phyloP scores from a whole-genome alignment of 1,139 yeast genomes.

The Diutina neorugosa region DNA sequence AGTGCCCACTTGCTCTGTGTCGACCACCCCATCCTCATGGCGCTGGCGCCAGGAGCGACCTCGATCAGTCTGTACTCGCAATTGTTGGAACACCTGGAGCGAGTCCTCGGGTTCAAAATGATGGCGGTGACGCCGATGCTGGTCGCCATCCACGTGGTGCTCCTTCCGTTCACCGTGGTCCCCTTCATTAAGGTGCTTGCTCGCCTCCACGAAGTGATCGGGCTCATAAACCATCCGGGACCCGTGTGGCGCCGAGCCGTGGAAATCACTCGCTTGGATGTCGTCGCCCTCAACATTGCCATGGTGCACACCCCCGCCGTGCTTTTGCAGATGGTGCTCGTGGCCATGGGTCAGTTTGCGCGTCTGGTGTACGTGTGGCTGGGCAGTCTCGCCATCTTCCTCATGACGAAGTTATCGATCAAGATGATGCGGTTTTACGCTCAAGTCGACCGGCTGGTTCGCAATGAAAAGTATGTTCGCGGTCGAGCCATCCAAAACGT shows the following conservation, averaged over 20 bases:
- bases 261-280: background rate
- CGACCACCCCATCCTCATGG: conserved; percentile 14
- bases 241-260: background rate
- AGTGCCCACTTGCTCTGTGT: conserved; percentile 16
- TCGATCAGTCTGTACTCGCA: conserved; percentile 5
- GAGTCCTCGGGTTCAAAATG: background rate
- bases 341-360: background rate
- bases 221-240: background rate
- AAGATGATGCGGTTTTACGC: background rate
- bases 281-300: background rate
- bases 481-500: conserved; percentile 53
- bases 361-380: background rate
- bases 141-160: conserved; percentile 7
- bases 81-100: conserved; percentile 3
- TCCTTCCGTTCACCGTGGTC: conserved; percentile 6
- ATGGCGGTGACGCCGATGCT: conserved; percentile 5
- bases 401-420: background rate
- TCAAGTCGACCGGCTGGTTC: conserved; percentile 31
- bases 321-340: background rate
- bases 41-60: conserved; percentile 7
- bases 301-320: conserved; percentile 1
- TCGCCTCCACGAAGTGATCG: background rate
- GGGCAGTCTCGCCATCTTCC: background rate
- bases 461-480: conserved; percentile 47
- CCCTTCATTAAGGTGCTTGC: conserved; percentile 4